Evolutionary conservation across 257 asterid genomes (phyloP), one percentile per base, ranked within the genome.

Genomic region (Craterostigma plantagineum): DNA sequence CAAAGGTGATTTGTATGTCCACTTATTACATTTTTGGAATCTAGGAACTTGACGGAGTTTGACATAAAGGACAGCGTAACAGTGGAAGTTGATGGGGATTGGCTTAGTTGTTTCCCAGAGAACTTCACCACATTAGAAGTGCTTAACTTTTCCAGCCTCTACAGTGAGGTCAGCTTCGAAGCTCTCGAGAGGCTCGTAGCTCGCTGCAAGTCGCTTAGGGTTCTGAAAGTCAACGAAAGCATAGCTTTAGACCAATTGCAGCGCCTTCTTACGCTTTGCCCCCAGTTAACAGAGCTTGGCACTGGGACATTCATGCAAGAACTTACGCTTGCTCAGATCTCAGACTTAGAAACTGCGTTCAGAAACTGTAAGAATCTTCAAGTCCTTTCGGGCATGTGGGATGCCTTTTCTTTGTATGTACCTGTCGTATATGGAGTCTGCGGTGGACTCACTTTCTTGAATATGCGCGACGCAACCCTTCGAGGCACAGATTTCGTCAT

Each of bases 11-110:
- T 36, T 36, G 8, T 36, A 3, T 36, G 3, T 36, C 14, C 14
- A 36, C 14, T 36, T 12, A 48, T 27, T 35, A 13, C 56, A 7
- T 14, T 36, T 56, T 36, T 60, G 62, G 55, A 43, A 50, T 56
- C 18, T 63, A 80, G 93, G 91, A 73, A 59, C 59, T 72, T 81
- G 80, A 81, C 68, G 11, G 94, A 81, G 74, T 81, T 81, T 43
- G 72, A 81, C 71, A 70, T 81, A 48, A 87, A 75, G 42, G 94
- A 81, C 68, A 61, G 76, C 56, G 60, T 59, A 44, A 72, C 69
- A 10, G 84, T 72, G 50, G 92, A 78, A 16, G 42, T 63, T 11
- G 56, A 55, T 40, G 92, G 77, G 35, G 58, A 62, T 54, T 81
- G 92, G 92, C 67, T 81, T 36, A 72, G 79, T 60, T 64, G 75